Evolutionary conservation across 1,139 yeast species (phyloP).

Genomic region (Kurtzmaniella natalensis): DNA sequence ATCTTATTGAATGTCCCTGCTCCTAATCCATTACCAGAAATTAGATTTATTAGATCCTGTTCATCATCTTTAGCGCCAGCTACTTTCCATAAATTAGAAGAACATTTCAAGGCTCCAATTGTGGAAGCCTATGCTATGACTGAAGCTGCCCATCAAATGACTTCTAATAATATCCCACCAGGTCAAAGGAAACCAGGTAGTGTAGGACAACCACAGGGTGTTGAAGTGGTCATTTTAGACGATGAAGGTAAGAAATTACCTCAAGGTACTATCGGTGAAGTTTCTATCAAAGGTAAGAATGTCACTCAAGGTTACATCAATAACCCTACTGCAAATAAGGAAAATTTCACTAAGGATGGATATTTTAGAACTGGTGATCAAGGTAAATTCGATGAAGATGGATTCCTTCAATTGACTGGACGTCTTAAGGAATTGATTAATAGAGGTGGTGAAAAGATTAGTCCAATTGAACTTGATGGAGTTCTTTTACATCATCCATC

Average conservation of each 20-base stretch:
- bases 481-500: conserved; percentile 51
- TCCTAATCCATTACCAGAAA: conserved; percentile 45
- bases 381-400: conserved; percentile 56
- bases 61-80: conserved; percentile 65
- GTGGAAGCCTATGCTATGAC: conserved; percentile 78
- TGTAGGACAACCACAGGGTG: conserved; percentile 63
- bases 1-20: conserved; percentile 48
- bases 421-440: conserved; percentile 64
- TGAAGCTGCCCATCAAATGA: conserved; percentile 70
- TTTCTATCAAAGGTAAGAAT: conserved; percentile 58
- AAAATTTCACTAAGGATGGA: conserved; percentile 50
- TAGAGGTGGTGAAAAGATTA: conserved; percentile 68
- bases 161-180: conserved; percentile 62
- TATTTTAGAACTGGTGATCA: conserved; percentile 75
- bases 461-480: conserved; percentile 63
- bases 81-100: conserved; percentile 52
- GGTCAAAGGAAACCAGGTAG: conserved; percentile 63
- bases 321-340: conserved; percentile 62
- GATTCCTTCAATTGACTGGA: conserved; percentile 56
- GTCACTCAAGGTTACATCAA: conserved; percentile 69
- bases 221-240: conserved; percentile 50
- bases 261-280: conserved; percentile 57
- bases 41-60: conserved; percentile 64
- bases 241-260: conserved; percentile 36
- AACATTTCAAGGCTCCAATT: conserved; percentile 57